Base-by-base conservation (phyloP, 2,329 filamentous ascomycete species). In the Lecanicillium sp. region DNA sequence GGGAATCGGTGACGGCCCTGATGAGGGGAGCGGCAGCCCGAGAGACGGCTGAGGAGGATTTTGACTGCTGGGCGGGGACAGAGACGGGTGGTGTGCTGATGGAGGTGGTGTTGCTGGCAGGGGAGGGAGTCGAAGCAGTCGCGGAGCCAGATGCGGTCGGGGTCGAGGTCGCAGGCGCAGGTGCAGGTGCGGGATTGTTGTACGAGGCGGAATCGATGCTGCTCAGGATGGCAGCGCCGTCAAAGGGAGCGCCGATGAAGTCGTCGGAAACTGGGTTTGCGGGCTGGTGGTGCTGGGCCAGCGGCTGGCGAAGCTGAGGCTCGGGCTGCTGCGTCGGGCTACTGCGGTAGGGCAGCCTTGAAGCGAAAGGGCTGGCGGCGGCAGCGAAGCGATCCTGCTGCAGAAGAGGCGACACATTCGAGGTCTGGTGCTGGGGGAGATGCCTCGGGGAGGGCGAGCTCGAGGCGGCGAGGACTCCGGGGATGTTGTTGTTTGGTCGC, bases 241-340 rank as follows among this genome's bases (percentile, higher is more conserved):
- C 80, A 64, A 84, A 84, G 36, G 80, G 80, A 54, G 79, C 78
- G 58, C 80, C 80, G 65, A 84, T 72, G 51, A 84, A 68, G 55
- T 83, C 80, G 63, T 81, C 78, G 48, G 77, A 72, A 9, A 70
- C 54, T 26, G 55, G 51, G 48, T 61, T 59, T 36, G 32, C 17
- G 51, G 48, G 55, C 51, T 53, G 54, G 35, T 55, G 58, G 37
- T 54, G 55, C 38, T 54, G 54, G 56, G 44, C 55, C 54, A 40
- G 59, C 58, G 53, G 59, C 60, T 48, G 42, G 59, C 55, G 53
- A 58, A 58, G 51, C 55, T 57, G 44, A 52, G 40, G 51, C 56
- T 54, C 43, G 60, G 54, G 53, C 55, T 60, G 53, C 57, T 52
- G 54, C 59, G 45, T 45, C 40, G 44, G 50, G 50, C 46, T 43